Evolutionary conservation across 2,329 filamentous ascomycete species (phyloP).

Genomic region (Arachnopeziza araneosa): DNA sequence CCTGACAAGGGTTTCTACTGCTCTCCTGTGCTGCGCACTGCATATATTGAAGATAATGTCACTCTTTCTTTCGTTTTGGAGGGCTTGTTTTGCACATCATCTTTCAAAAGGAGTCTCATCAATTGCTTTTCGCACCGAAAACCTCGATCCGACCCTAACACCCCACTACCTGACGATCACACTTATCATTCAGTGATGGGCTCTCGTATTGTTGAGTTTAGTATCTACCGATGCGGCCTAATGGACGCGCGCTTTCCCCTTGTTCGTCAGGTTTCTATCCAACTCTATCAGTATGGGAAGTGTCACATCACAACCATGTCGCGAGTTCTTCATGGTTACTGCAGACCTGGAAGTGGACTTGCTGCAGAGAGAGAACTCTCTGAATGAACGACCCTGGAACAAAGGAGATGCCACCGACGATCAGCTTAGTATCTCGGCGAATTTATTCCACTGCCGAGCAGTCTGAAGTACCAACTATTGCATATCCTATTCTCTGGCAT

Average conservation of each 20-base stretch:
- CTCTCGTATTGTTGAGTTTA: neutral
- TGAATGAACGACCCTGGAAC: neutral
- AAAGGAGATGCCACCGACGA: neutral
- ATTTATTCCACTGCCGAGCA: neutral
- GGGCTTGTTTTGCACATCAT: neutral
- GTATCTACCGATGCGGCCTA: neutral
- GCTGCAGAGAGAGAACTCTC: neutral
- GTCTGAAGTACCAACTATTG: neutral
- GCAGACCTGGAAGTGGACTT: neutral
- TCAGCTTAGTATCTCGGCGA: neutral
- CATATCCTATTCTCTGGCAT: neutral
- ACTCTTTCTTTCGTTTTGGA: neutral
- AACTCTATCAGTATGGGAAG: neutral
- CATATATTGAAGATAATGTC: neutral
- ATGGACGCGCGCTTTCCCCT: neutral
- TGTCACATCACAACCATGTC: neutral
- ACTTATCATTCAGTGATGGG: neutral
- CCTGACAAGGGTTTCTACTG: neutral
- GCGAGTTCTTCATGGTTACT: too few relatives aligned
- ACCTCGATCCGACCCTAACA: neutral
- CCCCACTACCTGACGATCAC: neutral
- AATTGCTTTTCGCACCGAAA: neutral
- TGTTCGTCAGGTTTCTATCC: too few relatives aligned
- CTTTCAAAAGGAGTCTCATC: neutral
- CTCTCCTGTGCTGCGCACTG: neutral